These are phyloP conservation scores for Tilletia setariae DNA, from an alignment of 1,284 basidiomycete species.

Conservation along the genomic window DNA sequence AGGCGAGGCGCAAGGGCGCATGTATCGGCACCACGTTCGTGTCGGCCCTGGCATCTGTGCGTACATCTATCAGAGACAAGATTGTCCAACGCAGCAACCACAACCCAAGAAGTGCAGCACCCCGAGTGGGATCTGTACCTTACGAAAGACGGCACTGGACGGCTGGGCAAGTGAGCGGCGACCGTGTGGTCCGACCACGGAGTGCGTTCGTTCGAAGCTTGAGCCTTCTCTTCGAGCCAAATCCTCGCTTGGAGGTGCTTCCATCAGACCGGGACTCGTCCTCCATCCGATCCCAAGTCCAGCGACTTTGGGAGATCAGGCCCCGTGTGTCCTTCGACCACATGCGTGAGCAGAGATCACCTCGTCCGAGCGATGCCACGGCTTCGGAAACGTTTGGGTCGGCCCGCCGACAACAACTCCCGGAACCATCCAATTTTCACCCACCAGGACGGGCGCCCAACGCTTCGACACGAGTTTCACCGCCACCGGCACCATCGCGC, in stretches of 20 bases:
- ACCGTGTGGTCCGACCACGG: constrained; percentile 26
- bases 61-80: not conserved
- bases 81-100: not conserved
- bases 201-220: constrained; percentile 26
- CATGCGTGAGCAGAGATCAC: too few relatives aligned
- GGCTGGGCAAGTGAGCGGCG: constrained; percentile 26
- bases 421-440: too few relatives aligned
- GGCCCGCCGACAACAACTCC: not conserved
- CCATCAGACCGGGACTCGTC: constrained; percentile 12
- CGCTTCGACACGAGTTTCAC: too few relatives aligned
- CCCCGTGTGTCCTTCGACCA: not conserved
- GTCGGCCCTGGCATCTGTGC: too few relatives aligned
- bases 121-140: constrained; percentile 17
- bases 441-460: too few relatives aligned
- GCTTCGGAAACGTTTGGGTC: not conserved
- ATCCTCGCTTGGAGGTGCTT: constrained; percentile 30
- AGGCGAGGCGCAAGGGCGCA: too few relatives aligned
- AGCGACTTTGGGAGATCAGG: not conserved
- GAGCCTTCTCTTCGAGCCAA: constrained; percentile 27
- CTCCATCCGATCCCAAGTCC: not conserved
- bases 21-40: too few relatives aligned
- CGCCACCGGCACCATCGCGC: not conserved
- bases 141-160: constrained; percentile 29
- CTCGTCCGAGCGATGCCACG: not conserved
- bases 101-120: too few relatives aligned